A percentile compares a stretch with the other conserved stretches of the same genome.
Evolutionary conservation across 305 asterid genomes (phyloP).

Genomic region (Fraxinus sp.): DNA sequence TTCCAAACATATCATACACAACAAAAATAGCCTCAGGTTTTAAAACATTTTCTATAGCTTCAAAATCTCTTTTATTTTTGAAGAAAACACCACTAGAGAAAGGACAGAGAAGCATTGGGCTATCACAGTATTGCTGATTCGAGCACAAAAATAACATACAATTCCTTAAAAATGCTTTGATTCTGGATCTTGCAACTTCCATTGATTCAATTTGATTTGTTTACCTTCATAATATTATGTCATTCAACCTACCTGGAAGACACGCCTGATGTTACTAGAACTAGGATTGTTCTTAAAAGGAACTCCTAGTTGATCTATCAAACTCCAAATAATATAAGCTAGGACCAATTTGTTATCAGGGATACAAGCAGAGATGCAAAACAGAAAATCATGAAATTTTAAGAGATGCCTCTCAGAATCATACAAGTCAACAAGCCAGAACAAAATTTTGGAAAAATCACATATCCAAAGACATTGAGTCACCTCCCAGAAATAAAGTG

Average conservation of each 20-base stretch:
- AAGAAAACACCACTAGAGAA: neutral
- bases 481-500: neutral
- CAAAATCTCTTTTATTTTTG: neutral
- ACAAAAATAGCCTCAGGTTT: neutral
- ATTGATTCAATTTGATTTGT: neutral
- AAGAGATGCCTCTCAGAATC: neutral
- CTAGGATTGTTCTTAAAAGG: neutral
- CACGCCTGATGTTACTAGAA: constrained; percentile 1
- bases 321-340: neutral
- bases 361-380: neutral
- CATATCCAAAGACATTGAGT: neutral
- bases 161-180: neutral
- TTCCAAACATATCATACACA: neutral
- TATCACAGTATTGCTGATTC: neutral
- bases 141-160: neutral
- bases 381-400: neutral
- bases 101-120: neutral
- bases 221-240: neutral
- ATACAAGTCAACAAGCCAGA: constrained; percentile 8
- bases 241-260: neutral
- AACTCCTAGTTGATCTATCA: constrained; percentile 10
- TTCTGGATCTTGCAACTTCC: neutral
- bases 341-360: neutral
- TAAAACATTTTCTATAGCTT: neutral
- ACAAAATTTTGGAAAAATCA: constrained; percentile 1